Evolutionary conservation across 495 filamentous ascomycete species (phyloP).

Genomic region (Rostrohypoxylon terebratum): DNA sequence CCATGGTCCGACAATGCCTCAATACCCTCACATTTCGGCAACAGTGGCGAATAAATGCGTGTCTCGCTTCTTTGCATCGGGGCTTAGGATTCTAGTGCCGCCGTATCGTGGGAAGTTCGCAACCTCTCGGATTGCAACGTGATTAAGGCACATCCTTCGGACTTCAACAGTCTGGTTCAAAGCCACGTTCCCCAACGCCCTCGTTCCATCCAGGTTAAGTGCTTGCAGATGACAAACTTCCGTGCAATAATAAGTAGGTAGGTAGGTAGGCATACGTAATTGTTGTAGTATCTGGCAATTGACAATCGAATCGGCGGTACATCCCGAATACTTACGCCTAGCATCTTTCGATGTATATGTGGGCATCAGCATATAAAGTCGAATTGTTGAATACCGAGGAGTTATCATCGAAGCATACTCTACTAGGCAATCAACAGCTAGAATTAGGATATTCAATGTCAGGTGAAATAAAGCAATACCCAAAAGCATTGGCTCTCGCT

Average conservation of each 20-base stretch:
- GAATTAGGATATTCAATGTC: too few relatives aligned
- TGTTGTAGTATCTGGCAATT: constrained; percentile 1
- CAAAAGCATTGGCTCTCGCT: too few relatives aligned
- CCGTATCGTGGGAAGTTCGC: constrained; percentile 16
- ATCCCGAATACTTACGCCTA: constrained; percentile 6
- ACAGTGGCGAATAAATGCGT: constrained; percentile 40
- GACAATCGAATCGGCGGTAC: background rate
- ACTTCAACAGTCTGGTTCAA: constrained; percentile 20
- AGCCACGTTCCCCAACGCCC: constrained; percentile 7
- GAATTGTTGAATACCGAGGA: too few relatives aligned
- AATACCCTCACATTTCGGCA: constrained; percentile 10
- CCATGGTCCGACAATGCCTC: constrained; percentile 7
- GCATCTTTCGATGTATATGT: constrained; percentile 20
- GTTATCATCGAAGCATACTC: too few relatives aligned
- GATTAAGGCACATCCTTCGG: constrained; percentile 16
- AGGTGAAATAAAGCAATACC: too few relatives aligned
- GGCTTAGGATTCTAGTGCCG: constrained; percentile 22
- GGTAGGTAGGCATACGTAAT: background rate
- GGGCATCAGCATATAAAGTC: too few relatives aligned
- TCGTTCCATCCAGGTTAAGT: background rate
- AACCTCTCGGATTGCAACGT: constrained; percentile 38
- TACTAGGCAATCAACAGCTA: too few relatives aligned
- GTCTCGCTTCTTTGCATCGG: constrained; percentile 11
- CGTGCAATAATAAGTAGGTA: background rate
- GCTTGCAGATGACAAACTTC: background rate